Conservation (phyloP, 2,329 filamentous ascomycete species). For the Ramularia collo-cygni region DNA sequence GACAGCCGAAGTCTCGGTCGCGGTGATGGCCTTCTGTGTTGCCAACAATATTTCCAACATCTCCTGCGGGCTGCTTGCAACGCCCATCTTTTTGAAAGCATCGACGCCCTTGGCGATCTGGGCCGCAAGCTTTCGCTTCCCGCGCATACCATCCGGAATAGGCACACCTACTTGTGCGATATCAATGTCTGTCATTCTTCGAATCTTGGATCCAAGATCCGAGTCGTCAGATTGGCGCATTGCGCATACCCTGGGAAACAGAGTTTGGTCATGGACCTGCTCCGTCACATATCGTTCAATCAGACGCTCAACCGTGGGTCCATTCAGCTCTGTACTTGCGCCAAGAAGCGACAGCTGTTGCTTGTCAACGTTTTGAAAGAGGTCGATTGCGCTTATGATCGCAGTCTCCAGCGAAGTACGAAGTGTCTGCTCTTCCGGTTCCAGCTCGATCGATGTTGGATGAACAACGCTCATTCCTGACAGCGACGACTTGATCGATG, state of each 20-base stretch:
- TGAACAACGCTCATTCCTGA: slow-evolving; percentile 35
- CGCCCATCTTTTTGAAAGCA: slow-evolving; percentile 78
- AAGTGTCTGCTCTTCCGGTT: slow-evolving; percentile 90
- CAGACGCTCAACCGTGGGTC: slow-evolving; percentile 81
- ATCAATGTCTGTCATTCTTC: slow-evolving; percentile 89
- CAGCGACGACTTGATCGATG: slow-evolving; percentile 29
- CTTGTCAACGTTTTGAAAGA: slow-evolving; percentile 94
- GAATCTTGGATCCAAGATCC: slow-evolving; percentile 81
- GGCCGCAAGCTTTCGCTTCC: slow-evolving; percentile 73
- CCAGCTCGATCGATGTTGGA: slow-evolving; percentile 57
- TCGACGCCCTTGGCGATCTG: slow-evolving; percentile 74
- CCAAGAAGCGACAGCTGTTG: slow-evolving; percentile 87
- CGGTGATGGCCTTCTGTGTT: slow-evolving; percentile 77
- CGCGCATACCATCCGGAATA: slow-evolving; percentile 69
- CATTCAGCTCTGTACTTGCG: slow-evolving; percentile 87
- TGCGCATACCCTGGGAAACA: slow-evolving; percentile 76
- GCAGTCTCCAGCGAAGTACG: slow-evolving; percentile 82
- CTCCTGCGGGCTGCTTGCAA: slow-evolving; percentile 73
- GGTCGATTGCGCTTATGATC: slow-evolving; percentile 85
- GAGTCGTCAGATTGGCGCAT: slow-evolving; percentile 76
- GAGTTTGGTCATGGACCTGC: slow-evolving; percentile 74
- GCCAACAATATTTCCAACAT: slow-evolving; percentile 77
- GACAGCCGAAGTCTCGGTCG: slow-evolving; percentile 26
- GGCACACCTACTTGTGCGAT: slow-evolving; percentile 88
- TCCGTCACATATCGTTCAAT: slow-evolving; percentile 94